Evolutionary conservation across 257 asterid genomes (phyloP).

Genomic region (Solanum arcanum): DNA sequence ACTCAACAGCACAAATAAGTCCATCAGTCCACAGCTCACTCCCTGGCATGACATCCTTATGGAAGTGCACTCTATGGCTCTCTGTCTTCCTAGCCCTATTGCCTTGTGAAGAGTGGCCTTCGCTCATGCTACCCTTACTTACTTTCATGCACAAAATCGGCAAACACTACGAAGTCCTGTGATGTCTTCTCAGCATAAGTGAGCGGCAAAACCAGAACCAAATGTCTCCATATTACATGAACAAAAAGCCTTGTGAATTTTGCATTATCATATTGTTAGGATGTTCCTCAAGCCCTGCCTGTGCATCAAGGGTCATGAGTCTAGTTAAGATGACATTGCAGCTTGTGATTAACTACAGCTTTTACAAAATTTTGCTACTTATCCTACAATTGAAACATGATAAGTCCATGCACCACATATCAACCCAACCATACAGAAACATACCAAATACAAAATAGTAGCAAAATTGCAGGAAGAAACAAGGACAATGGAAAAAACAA

Average conservation of each 20-base stretch:
- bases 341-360: not conserved
- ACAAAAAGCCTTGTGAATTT: not conserved
- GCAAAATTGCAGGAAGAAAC: not conserved
- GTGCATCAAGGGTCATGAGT: not conserved
- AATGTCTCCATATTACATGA: not conserved
- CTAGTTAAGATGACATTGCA: not conserved
- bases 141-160: not conserved
- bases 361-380: not conserved
- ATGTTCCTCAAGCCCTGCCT: not conserved
- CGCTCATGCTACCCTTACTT: conserved; percentile 11
- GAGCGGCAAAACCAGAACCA: not conserved
- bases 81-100: conserved; percentile 35
- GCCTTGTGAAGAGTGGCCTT: conserved; percentile 28
- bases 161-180: not conserved
- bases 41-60: conserved; percentile 43
- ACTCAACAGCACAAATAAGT: conserved; percentile 87
- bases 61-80: conserved; percentile 27
- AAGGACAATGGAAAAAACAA: not conserved
- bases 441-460: not conserved
- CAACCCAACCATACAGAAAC: not conserved
- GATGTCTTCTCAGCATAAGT: not conserved
- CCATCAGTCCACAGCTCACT: conserved; percentile 81
- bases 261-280: not conserved
- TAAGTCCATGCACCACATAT: not conserved
- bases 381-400: not conserved